Conservation (phyloP, 2,329 filamentous ascomycete species). For the Talaromyces sp. region DNA sequence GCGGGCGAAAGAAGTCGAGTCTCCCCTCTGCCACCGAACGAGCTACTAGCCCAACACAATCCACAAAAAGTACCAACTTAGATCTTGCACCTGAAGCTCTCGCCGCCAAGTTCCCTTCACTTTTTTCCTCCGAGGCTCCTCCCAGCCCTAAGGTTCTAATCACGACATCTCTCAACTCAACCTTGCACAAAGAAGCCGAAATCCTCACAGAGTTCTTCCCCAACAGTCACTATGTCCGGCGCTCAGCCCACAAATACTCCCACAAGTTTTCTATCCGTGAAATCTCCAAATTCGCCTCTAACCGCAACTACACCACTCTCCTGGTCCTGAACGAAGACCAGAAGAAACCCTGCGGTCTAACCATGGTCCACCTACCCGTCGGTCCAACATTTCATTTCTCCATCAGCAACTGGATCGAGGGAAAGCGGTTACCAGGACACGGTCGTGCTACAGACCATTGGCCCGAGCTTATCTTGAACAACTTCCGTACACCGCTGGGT, state of each 20-base stretch:
- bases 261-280: constrained; percentile 93
- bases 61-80: constrained; percentile 61
- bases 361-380: constrained; percentile 78
- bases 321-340: constrained; percentile 85
- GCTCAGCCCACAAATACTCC: constrained; percentile 78
- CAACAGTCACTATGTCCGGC: constrained; percentile 76
- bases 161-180: constrained; percentile 87
- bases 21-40: constrained; percentile 48
- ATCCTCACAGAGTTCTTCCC: constrained; percentile 82
- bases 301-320: constrained; percentile 80
- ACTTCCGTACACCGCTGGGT: constrained; percentile 91
- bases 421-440: constrained; percentile 84
- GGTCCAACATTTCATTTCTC: constrained; percentile 93
- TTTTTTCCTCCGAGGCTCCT: constrained; percentile 57
- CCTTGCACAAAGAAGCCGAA: constrained; percentile 79
- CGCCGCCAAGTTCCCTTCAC: constrained; percentile 61
- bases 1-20: constrained; percentile 38
- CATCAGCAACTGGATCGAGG: constrained; percentile 87
- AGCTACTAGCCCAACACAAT: constrained; percentile 58
- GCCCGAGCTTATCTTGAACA: constrained; percentile 87
- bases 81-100: constrained; percentile 64
- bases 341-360: constrained; percentile 80
- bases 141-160: constrained; percentile 81
- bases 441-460: constrained; percentile 88
- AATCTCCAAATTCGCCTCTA: constrained; percentile 81